These are phyloP conservation scores for Lentinula lateritia DNA, from an alignment of 768 basidiomycete genomes.

Conservation along the genomic window DNA sequence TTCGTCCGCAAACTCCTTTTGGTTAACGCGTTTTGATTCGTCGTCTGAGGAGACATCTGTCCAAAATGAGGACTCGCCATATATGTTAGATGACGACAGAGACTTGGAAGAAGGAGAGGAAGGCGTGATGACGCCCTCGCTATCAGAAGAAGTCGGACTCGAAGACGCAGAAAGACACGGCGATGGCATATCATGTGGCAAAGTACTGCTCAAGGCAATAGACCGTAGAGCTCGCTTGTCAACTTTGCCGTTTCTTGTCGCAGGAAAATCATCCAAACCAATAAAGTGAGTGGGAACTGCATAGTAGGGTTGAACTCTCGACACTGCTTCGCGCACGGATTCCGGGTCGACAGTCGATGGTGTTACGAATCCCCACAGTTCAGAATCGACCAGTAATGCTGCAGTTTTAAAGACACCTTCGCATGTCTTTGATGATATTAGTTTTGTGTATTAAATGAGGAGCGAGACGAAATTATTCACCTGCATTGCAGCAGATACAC, in stretches of 20 bases:
- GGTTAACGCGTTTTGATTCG: background rate
- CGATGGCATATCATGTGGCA: background rate
- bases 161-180: background rate
- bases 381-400: slow-evolving; percentile 33
- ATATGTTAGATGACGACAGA: background rate
- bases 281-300: slow-evolving; percentile 39
- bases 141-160: background rate
- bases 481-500: slow-evolving; percentile 40
- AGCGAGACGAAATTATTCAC: slow-evolving; percentile 9
- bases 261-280: slow-evolving; percentile 30
- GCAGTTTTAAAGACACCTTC: slow-evolving; percentile 28
- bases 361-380: slow-evolving; percentile 43
- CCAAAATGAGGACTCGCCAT: background rate
- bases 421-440: no score
- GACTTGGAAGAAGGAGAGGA: background rate
- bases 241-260: slow-evolving; percentile 37
- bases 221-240: slow-evolving; percentile 26
- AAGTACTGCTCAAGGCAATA: background rate
- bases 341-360: slow-evolving; percentile 27
- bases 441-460: no score
- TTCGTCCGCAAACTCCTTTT: background rate
- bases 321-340: slow-evolving; percentile 27
- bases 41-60: background rate
- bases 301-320: slow-evolving; percentile 39
- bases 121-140: slow-evolving; percentile 2